Base-by-base conservation (phyloP, 129 eudicot genomes). In the Mikania micrantha region DNA sequence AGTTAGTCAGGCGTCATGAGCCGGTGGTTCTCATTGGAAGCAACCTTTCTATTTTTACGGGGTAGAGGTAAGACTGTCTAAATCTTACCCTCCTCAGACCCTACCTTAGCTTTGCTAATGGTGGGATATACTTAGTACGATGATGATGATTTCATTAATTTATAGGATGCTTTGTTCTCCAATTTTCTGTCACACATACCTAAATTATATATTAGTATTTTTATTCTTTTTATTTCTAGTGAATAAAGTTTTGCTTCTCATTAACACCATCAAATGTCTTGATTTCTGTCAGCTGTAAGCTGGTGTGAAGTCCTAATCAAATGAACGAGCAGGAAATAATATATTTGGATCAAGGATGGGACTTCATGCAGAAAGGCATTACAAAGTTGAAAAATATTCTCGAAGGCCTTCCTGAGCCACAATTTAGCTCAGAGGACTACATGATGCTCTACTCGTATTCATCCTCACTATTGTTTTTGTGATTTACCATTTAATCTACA, bases 331-430 rank as follows among this genome's bases (percentile, higher is more conserved):
- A 90, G 21, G 88, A 82, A 47, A 85, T 88, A 2, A 92, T 86
- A 41, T 96, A 88, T 67, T 72, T 92, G 17, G 98, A 88, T 49
- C 89, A 88, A 59, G 98, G 98, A 86, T 88, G 96, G 98, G 98
- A 82, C 32, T 84, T 86, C 66, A 86, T 88, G 91, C 95, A 88
- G 74, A 88, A 84, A 78, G 98, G 98, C 19, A 88, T 92, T 27
- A 84, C 81, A 17, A 92, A 92, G 80, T 79, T 92, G 64, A 92
- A 88, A 86, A 86, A 75, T 60, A 92, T 92, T 54, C 76, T 92
- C 20, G 98, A 92, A 84, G 90, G 98, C 19, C 77, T 84, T 74
- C 91, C 95, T 7, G 98, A 92, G 83, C 95, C 98, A 6, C 98
- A 88, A 24, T 92, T 92, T 78, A 92, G 87, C 81, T 85, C 98